Base-by-base conservation (phyloP, 2,329 filamentous ascomycete genomes). In the Colletotrichum shisoi region DNA sequence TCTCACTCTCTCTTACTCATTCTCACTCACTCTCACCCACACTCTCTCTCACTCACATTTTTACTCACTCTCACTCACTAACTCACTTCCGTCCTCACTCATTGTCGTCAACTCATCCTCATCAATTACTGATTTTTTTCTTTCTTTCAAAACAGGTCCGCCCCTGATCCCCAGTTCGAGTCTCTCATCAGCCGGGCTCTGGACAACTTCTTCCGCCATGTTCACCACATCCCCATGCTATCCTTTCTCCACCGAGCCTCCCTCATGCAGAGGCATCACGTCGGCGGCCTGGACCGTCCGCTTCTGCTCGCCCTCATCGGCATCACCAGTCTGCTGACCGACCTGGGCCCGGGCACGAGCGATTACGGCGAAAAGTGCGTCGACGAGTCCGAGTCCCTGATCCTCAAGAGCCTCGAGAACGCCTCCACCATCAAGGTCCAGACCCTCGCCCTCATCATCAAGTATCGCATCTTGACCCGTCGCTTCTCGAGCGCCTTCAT, bases 241-340 rank as follows among this genome's bases (percentile, higher is more conserved):
- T 85, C 84, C 12, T 87, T 87, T 63, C 75, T 87, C 17, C 85
- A 87, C 71, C 83, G 84, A 31, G 84, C 85, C 13, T 87, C 85
- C 2, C 81, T 87, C 27, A 86, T 86, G 84, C 84, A 87, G 72
- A 80, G 85, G 37, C 86, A 86, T 72, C 82, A 85, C 69, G 81
- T 83, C 4, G 84, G 84, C 54, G 84, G 84, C 69, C 82, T 87
- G 70, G 85, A 87, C 71, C 81, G 80, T 46, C 78, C 84, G 2
- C 76, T 87, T 7, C 77, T 87, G 4, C 78, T 87, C 4, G 83
- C 84, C 45, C 75, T 87, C 4, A 78, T 87, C 8, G 85, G 84
- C 57, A 84, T 87, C 71, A 86, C 85, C 2, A 83, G 84, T 3
- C 77, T 85, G 39, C 79, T 87, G 53, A 85, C 83, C 6, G 84